Conservation (phyloP, 441 rosid species). For the Gossypium schwendimanii region DNA sequence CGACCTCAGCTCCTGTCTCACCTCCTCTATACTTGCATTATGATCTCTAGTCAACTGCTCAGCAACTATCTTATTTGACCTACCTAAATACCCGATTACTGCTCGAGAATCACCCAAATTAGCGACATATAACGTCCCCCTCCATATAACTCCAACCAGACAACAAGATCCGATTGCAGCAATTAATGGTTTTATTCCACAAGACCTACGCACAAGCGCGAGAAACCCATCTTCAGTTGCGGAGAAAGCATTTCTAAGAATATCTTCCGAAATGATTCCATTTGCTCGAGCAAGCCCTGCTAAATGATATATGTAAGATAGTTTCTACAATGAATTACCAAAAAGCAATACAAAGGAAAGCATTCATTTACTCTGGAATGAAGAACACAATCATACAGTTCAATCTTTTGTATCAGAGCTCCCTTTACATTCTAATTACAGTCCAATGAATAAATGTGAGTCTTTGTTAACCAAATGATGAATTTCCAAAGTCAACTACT, state of each 20-base stretch:
- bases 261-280: slow-evolving; percentile 61
- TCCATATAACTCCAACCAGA: slow-evolving; percentile 58
- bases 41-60: slow-evolving; percentile 79
- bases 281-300: slow-evolving; percentile 56
- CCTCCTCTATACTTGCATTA: slow-evolving; percentile 79
- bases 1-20: slow-evolving; percentile 76
- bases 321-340: slow-evolving; percentile 8
- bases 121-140: slow-evolving; percentile 64
- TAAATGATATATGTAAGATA: slow-evolving; percentile 18
- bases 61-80: slow-evolving; percentile 62
- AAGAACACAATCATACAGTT: background rate
- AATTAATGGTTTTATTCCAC: slow-evolving; percentile 6
- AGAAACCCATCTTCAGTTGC: slow-evolving; percentile 90
- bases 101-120: slow-evolving; percentile 93
- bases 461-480: background rate
- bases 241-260: slow-evolving; percentile 53
- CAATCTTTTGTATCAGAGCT: too few species aligned
- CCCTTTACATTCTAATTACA: background rate
- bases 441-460: background rate
- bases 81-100: slow-evolving; percentile 53
- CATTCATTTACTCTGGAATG: background rate
- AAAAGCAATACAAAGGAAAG: slow-evolving; percentile 3
- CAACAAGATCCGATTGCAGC: slow-evolving; percentile 55
- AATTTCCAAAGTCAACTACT: background rate
- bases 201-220: slow-evolving; percentile 58